Conservation (phyloP, 139 green algal species). For the Haematococcus sp. region DNA sequence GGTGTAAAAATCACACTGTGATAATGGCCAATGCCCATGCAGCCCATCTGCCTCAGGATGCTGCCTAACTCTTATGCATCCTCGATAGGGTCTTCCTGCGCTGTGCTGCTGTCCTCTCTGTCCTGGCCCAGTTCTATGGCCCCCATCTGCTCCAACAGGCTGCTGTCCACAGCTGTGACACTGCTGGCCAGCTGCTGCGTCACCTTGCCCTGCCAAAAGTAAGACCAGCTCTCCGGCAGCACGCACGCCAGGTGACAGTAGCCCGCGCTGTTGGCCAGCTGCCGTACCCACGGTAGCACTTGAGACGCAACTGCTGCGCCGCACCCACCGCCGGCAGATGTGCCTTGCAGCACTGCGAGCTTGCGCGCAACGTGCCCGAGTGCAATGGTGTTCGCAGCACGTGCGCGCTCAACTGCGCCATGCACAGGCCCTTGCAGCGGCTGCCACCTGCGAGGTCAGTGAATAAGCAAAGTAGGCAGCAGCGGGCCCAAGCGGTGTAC, state of each 20-base stretch:
- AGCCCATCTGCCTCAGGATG: too few species aligned
- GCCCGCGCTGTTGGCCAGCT: neutral
- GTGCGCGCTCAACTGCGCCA: neutral
- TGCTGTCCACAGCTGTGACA: too few species aligned
- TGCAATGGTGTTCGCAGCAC: neutral
- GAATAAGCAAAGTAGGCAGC: neutral
- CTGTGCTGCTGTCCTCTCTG: too few species aligned
- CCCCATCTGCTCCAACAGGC: too few species aligned
- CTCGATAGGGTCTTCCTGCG: too few species aligned
- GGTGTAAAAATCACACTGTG: too few species aligned
- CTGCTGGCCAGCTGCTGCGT: too few species aligned
- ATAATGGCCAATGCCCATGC: too few species aligned
- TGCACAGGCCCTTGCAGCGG: conserved; percentile 3
- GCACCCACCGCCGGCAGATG: neutral
- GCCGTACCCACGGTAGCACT: conserved; percentile 7
- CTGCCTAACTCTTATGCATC: too few species aligned
- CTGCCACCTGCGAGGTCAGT: neutral
- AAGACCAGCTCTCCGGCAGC: neutral
- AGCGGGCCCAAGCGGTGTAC: neutral
- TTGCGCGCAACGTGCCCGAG: neutral
- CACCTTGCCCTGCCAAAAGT: neutral
- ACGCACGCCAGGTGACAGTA: neutral
- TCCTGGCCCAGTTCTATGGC: too few species aligned
- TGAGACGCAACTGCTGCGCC: conserved; percentile 2
- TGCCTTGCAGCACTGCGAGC: conserved; percentile 6